Evolutionary conservation across 2,329 filamentous ascomycete species (phyloP).

Genomic region (Dactylellina drechsleri): DNA sequence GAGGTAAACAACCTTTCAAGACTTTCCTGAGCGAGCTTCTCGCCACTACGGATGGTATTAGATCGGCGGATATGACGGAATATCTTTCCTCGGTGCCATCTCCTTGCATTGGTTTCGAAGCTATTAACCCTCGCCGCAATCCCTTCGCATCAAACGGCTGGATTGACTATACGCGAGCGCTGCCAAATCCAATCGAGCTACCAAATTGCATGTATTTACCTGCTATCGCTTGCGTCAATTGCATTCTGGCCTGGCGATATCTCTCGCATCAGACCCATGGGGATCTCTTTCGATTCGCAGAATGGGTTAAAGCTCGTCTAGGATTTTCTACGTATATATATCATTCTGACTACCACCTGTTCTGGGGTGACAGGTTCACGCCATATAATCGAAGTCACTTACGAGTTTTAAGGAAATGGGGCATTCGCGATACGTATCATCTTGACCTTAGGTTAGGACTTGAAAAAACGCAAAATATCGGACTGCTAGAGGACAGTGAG

Average conservation of each 20-base stretch:
- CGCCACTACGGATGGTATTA: neutral
- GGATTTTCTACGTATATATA: conserved; percentile 14
- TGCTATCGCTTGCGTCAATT: conserved; percentile 38
- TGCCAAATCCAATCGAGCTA: conserved; percentile 34
- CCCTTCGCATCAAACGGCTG: conserved; percentile 27
- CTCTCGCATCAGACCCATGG: conserved; percentile 31
- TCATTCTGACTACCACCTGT: conserved; percentile 32
- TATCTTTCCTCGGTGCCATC: conserved; percentile 36
- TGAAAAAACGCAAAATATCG: conserved; percentile 14
- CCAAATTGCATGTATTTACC: conserved; percentile 35
- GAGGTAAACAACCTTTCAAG: conserved; percentile 30
- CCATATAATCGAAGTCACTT: too few relatives aligned
- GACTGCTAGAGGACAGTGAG: conserved; percentile 14
- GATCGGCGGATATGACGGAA: conserved; percentile 1
- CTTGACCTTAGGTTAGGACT: conserved; percentile 20
- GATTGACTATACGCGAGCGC: conserved; percentile 20
- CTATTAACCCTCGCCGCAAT: conserved; percentile 27
- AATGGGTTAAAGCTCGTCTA: conserved; percentile 27
- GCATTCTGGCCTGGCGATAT: conserved; percentile 38
- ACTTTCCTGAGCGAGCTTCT: conserved; percentile 32
- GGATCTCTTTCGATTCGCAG: conserved; percentile 46
- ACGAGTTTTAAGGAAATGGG: too few relatives aligned
- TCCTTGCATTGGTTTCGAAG: conserved; percentile 40
- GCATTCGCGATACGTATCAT: conserved; percentile 10
- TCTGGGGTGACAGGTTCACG: conserved; percentile 32